A percentile compares a stretch with the other conserved stretches of the same genome.
Conservation (phyloP, 2,329 filamentous ascomycete genomes). For the Botryotinia calthae region DNA sequence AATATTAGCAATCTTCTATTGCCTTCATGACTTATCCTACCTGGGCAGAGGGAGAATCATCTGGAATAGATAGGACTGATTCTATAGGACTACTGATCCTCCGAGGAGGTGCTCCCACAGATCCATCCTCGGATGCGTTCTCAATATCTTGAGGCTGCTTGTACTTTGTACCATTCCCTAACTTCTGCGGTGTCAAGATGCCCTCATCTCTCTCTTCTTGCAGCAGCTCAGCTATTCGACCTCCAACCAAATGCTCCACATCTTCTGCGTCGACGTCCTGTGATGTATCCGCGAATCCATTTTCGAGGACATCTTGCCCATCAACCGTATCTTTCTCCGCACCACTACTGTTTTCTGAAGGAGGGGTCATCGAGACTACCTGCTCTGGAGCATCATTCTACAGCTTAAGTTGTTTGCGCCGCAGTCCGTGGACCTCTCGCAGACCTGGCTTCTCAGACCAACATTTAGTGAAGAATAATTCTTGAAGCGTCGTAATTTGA, state of each 20-base stretch:
- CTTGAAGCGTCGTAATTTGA: background rate
- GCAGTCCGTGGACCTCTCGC: constrained; percentile 31
- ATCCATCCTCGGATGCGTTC: constrained; percentile 52
- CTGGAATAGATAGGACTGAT: constrained; percentile 70
- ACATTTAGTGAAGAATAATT: constrained; percentile 22
- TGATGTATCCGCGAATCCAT: constrained; percentile 25
- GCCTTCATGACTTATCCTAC: constrained; percentile 46
- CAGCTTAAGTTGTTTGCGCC: constrained; percentile 33
- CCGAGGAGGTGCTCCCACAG: constrained; percentile 52
- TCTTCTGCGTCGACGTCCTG: constrained; percentile 13
- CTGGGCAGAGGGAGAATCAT: constrained; percentile 81
- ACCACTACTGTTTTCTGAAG: constrained; percentile 60
- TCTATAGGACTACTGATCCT: constrained; percentile 65
- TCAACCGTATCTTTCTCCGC: constrained; percentile 53
- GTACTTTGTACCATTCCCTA: constrained; percentile 41
- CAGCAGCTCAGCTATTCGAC: constrained; percentile 33
- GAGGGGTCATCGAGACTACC: constrained; percentile 65
- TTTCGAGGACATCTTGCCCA: constrained; percentile 48
- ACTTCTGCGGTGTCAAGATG: constrained; percentile 29
- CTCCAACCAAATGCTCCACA: constrained; percentile 40
- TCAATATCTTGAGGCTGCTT: constrained; percentile 41
- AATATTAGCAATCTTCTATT: constrained; percentile 20
- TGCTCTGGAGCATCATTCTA: constrained; percentile 35
- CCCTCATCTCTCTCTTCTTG: constrained; percentile 34
- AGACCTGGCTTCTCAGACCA: constrained; percentile 25